Base-by-base conservation (phyloP, 805 yeast species). In the Myxozyma geophila region DNA sequence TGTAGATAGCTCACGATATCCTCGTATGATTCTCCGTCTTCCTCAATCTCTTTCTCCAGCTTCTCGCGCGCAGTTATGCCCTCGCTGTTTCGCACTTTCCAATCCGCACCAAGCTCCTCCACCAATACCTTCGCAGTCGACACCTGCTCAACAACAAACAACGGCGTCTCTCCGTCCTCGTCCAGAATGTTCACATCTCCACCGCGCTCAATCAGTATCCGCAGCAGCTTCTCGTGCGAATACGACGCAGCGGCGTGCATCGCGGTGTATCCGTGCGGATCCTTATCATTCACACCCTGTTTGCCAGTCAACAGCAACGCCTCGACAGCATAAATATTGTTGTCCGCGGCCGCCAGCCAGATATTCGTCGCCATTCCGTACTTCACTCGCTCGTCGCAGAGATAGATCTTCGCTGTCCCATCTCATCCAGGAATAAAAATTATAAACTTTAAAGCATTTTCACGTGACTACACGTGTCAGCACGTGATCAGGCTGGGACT, bases 201-300 rank as follows among this genome's bases (percentile, higher is more conserved):
- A 8, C 89, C 89, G 13, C 41, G 36, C 19, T 77, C 74, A 4
- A 89, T 74, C 52, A 91, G 79, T 67, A 82, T 83, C 61, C 77
- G 74, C 44, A 95, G 78, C 46, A 95, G 78, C 9, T 88, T 92
- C 1, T 77, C 70, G 73, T 93, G 92, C 8, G 93, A 93, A 75
- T 95, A 95, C 0, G 98, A 88, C 1, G 96, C 96, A 1, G 99
- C 98, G 0, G 99, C 99, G 75, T 95, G 99, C 12, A 95, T 82
- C 7, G 99, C 96, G 0, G 98, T 93, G 76, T 96, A 95, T 0
- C 99, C 99, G 71, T 92, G 90, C 0, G 90, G 89, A 75, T 95
- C 99, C 67, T 87, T 85, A 7, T 88, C 82, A 72, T 90, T 88
- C 2, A 97, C 84, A 2, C 86, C 81, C 67, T 78, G 80, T 6